Evolutionary conservation across 2,329 filamentous ascomycete species (phyloP).

Genomic region (Penicillium crustosum): DNA sequence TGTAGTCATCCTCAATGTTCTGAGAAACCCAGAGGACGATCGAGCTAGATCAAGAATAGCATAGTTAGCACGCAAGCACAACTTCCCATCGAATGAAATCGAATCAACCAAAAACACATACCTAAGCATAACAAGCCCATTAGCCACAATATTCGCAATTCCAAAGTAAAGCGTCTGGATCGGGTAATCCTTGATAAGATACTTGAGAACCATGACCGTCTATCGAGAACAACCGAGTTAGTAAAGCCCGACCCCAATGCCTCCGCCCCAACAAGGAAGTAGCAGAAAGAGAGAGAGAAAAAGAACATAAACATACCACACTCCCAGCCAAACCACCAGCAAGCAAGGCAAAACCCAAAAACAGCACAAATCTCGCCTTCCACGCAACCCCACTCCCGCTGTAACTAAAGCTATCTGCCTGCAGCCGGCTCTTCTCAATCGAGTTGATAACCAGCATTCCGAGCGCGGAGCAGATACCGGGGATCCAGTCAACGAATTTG

Average conservation of each 20-base stretch:
- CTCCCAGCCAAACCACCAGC: slow-evolving; percentile 67
- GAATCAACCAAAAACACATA: slow-evolving; percentile 38
- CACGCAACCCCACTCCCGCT: slow-evolving; percentile 66
- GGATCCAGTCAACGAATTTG: slow-evolving; percentile 72
- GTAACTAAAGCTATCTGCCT: slow-evolving; percentile 65
- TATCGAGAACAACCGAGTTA: slow-evolving; percentile 21
- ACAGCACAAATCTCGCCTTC: slow-evolving; percentile 68
- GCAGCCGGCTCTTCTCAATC: slow-evolving; percentile 66
- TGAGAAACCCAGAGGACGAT: slow-evolving; percentile 68
- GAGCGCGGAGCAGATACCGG: slow-evolving; percentile 66
- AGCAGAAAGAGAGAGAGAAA: background rate
- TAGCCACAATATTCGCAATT: slow-evolving; percentile 65
- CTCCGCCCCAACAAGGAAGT: background rate
- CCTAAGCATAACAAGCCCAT: slow-evolving; percentile 67
- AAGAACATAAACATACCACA: slow-evolving; percentile 49
- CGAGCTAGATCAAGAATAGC: slow-evolving; percentile 46
- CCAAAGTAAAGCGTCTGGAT: slow-evolving; percentile 67
- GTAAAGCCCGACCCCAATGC: background rate
- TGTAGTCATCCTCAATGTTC: slow-evolving; percentile 73
- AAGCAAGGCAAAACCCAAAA: slow-evolving; percentile 68
- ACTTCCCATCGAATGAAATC: background rate
- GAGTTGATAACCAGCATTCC: slow-evolving; percentile 73
- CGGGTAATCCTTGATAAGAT: slow-evolving; percentile 59
- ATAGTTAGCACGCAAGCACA: background rate
- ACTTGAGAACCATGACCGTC: slow-evolving; percentile 68